phyloP scores from a whole-genome alignment of 768 basidiomycete species.

The Lentinula aciculospora region DNA sequence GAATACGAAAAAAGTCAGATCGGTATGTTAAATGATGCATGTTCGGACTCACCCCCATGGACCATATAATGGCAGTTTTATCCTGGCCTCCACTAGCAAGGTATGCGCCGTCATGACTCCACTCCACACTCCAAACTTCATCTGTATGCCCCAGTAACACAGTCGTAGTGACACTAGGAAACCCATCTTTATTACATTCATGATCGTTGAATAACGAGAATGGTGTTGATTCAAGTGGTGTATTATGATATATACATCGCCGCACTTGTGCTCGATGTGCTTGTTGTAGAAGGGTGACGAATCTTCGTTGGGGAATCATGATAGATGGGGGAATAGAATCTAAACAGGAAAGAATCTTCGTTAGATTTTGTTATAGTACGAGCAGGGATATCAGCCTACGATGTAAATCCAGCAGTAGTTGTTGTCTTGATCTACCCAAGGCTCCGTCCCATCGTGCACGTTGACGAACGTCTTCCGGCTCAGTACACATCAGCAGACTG shows the following conservation, averaged over 20 bases:
- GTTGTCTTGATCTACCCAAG: slow-evolving; percentile 67
- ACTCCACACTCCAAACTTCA: slow-evolving; percentile 94
- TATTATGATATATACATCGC: slow-evolving; percentile 85
- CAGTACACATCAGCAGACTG: slow-evolving; percentile 91
- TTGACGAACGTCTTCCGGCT: slow-evolving; percentile 74
- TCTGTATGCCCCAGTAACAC: slow-evolving; percentile 83
- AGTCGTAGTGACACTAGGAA: slow-evolving; percentile 82
- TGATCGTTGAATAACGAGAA: slow-evolving; percentile 90
- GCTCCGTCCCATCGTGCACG: slow-evolving; percentile 90
- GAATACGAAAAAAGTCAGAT: slow-evolving; percentile 13
- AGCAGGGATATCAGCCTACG: slow-evolving; percentile 39
- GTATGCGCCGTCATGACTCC: slow-evolving; percentile 84
- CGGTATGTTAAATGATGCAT: slow-evolving; percentile 7
- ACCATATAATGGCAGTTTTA: slow-evolving; percentile 86
- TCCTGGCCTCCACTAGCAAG: slow-evolving; percentile 90
- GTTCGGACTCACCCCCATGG: slow-evolving; percentile 58
- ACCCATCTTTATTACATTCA: slow-evolving; percentile 70
- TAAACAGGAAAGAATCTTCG: slow-evolving; percentile 24
- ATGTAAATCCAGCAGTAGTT: slow-evolving; percentile 75
- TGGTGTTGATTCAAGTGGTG: slow-evolving; percentile 44
- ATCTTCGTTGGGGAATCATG: slow-evolving; percentile 90
- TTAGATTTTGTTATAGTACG: background rate
- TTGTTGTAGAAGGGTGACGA: slow-evolving; percentile 81
- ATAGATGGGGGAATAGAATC: slow-evolving; percentile 85
- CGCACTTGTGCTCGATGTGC: slow-evolving; percentile 75